Evolutionary conservation across 1,139 yeast genomes (phyloP), one percentile per base, ranked within the genome.

Genomic region (Taphrina deformans): DNA sequence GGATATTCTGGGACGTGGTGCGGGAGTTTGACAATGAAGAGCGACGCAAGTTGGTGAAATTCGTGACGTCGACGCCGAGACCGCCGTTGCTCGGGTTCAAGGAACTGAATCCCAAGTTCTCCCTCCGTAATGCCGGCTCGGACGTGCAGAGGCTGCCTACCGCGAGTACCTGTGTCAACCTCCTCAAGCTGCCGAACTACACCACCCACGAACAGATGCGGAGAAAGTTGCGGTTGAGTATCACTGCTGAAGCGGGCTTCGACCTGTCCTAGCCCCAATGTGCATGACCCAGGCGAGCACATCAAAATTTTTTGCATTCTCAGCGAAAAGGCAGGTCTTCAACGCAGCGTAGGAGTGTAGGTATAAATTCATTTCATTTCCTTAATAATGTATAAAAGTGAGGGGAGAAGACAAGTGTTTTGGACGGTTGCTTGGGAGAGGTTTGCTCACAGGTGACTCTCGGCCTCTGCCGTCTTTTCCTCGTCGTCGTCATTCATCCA

Each of bases 31-130:
- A 80, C 1, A 79, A 83, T 1, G 82, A 81, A 21, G 89, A 90
- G 67, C 79, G 85, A 69, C 79, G 83, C 33, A 82, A 83, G 68
- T 81, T 93, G 67, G 76, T 92, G 44, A 88, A 89, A 73, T 93
- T 91, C 77, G 67, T 67, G 29, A 65, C 65, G 29, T 40, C 58
- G 50, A 62, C 52, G 45, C 56, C 63, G 14, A 38, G 67, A 14
- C 96, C 97, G 0, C 99, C 99, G 0, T 78, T 93, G 41, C 79
- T 89, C 31, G 99, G 99, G 0, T 93, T 93, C 74, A 79, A 81
- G 2, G 84, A 85, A 6, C 79, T 95, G 62, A 77, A 77, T 41
- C 99, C 99, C 0, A 80, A 79, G 66, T 91, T 93, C 77, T 96
- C 96, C 1, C 88, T 93, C 55, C 76, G 90, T 58, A 85, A 85